phyloP scores from a whole-genome alignment of 768 basidiomycete species.

The Hypholoma sublateritium region DNA sequence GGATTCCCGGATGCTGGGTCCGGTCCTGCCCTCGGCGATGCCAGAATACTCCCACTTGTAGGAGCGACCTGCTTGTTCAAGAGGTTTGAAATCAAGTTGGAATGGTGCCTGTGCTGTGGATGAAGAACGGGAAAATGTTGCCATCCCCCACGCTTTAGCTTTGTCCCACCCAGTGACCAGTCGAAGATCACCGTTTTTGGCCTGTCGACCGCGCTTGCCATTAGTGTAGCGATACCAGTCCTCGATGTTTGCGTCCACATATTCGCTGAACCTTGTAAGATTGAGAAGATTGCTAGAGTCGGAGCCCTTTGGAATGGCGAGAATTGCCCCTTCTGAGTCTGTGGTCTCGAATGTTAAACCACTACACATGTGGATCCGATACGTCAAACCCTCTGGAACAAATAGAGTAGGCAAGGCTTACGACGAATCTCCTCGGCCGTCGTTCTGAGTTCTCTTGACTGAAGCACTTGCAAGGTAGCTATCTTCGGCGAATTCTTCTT shows the following conservation, averaged over 20 bases:
- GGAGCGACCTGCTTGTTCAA: neutral
- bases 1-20: slow-evolving; percentile 6
- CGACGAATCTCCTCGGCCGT: no score
- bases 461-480: slow-evolving; percentile 1
- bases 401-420: no score
- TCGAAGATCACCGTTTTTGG: slow-evolving; percentile 18
- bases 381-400: no score
- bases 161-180: slow-evolving; percentile 19
- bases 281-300: slow-evolving; percentile 6
- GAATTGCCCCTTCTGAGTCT: slow-evolving; percentile 12
- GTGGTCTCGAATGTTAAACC: slow-evolving; percentile 6
- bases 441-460: no score
- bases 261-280: slow-evolving; percentile 1
- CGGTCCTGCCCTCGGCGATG: slow-evolving; percentile 10
- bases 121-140: neutral
- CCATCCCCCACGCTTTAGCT: slow-evolving; percentile 14
- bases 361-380: neutral
- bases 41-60: slow-evolving; percentile 17
- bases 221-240: slow-evolving; percentile 17
- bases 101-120: neutral
- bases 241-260: slow-evolving; percentile 8
- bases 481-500: neutral
- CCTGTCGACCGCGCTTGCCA: slow-evolving; percentile 7
- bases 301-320: slow-evolving; percentile 13
- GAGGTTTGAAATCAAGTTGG: neutral